Base-by-base conservation (phyloP, 768 basidiomycete genomes). In the Fistulinella prunicolor region DNA sequence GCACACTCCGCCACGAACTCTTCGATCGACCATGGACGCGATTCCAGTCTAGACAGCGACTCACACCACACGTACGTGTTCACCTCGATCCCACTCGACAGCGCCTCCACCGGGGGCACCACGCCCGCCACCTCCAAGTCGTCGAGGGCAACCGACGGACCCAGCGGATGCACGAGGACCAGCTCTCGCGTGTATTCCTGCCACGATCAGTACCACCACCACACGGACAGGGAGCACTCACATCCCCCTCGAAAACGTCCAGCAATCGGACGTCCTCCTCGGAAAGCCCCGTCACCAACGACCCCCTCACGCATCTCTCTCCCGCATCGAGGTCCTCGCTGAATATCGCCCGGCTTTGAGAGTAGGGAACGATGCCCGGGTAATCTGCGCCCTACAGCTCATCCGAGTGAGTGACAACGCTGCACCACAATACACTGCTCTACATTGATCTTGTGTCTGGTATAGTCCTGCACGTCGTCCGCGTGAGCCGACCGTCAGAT, bases 171-270 rank as follows among this genome's bases (percentile, higher is more conserved):
- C 6, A 85, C 81, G 1, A 63, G 47, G 6, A 90, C 81, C 8
- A 59, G 58, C 36, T 73, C 63, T 34, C 86, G 77, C 0, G 56
- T 67, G 61, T 96, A 96, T 74, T 94, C 86, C 92, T 94, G 14
- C 37, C 46, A 22, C 3, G 0, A 21, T 19, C 4, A 17, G 35
- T 13, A 8, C 13, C 35, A 36, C 35, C 35, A 19, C 16, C 4
- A 6, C 17, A 19, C 17, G 10, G 35, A 19, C 17, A 36, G 13
- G 22, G 3, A 16, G 37, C 7, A 71, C 81, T 60, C 56, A 86
- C 94, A 41, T 77, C 56, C 26, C 90, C 91, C 67, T 97, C 94
- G 50, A 95, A 97, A 9, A 72, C 45, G 66, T 97, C 93, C 20
- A 98, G 68, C 3, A 76, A 63, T n/a, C 54, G 53, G 1, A 96